A percentile compares a stretch with the other conserved stretches of the same genome.
Evolutionary conservation across 2,329 filamentous ascomycete species (phyloP).

Genomic region (Sporothrix brunneoviolacea): DNA sequence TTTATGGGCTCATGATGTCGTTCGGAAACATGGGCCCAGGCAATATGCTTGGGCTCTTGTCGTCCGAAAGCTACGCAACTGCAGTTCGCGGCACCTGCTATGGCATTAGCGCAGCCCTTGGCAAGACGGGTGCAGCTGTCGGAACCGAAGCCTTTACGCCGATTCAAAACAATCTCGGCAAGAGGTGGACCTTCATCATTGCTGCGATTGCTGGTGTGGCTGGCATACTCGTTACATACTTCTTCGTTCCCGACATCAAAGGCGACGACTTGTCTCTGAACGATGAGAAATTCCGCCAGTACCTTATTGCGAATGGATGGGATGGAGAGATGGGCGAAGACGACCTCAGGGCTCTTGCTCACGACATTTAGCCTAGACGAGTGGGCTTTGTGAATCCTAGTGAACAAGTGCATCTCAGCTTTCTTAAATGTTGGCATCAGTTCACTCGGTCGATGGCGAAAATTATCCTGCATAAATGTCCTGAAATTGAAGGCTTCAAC

Average conservation of each 20-base stretch:
- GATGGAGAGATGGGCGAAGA: conserved; percentile 18
- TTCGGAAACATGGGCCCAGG: conserved; percentile 42
- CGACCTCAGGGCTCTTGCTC: conserved; percentile 10
- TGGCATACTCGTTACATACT: conserved; percentile 16
- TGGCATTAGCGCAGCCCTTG: conserved; percentile 42
- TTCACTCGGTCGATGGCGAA: no score
- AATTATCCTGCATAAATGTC: no score
- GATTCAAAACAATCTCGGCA: conserved; percentile 17
- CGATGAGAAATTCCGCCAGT: conserved; percentile 16
- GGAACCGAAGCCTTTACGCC: conserved; percentile 30
- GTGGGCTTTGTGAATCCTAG: no score
- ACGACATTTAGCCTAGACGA: no score
- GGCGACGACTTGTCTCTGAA: conserved; percentile 12
- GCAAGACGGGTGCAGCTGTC: conserved; percentile 45
- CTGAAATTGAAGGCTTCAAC: no score
- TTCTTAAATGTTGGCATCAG: no score
- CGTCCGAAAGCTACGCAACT: conserved; percentile 44
- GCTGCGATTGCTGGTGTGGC: conserved; percentile 17
- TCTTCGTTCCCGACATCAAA: conserved; percentile 14
- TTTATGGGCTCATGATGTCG: conserved; percentile 45
- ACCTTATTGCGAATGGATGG: conserved; percentile 14
- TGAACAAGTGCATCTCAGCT: no score
- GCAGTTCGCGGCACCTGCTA: conserved; percentile 44
- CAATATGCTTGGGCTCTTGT: conserved; percentile 41
- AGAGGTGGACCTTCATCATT: conserved; percentile 18